Evolutionary conservation across 306 rosid species (phyloP), one percentile per base, ranked within the genome.

Genomic region (Prunus kanzakura): DNA sequence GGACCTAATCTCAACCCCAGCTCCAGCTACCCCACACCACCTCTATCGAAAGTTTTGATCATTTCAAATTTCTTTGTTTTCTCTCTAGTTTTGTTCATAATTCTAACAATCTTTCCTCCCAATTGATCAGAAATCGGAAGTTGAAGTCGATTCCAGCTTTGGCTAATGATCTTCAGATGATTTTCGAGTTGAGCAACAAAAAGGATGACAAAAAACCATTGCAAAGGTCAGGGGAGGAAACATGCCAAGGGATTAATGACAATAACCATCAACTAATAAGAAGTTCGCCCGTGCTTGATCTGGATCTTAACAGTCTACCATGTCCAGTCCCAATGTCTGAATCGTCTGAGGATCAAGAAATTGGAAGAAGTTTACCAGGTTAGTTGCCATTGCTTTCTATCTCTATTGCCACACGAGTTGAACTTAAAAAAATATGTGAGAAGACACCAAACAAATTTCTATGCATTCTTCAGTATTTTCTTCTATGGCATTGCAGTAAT

Each of bases 271-370:
- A 80, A 75, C 62, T 82, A 41, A 76, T 78, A 67, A 89, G 78
- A 69, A 78, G 66, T 61, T 65, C 47, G 41, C 88, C 81, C 11
- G 78, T 67, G 64, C 81, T 88, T 79, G 57, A 80, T 60, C 97
- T 82, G 86, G 98, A 93, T 82, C 97, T 91, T 64, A 93, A 93
- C 84, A 80, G 83, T 66, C 92, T 86, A 84, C 98, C 98, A 76
- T 69, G 69, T 69, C 79, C 89, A 5, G 84, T 71, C 67, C 69
- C 75, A 35, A 74, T 55, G 75, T 62, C 96, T 65, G 88, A 79
- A 69, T 78, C 65, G n/a, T 74, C 58, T 0, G 86, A 82, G 56
- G 81, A 87, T 78, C 80, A 79, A 64, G 74, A 62, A 57, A 76
- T 66, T 46, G 83, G 82, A 29, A 79, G 77, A 81, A 72, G 68